These are phyloP conservation scores for Scytalidium lignicola DNA, from an alignment of 2,329 filamentous ascomycete species.

Conservation along the genomic window DNA sequence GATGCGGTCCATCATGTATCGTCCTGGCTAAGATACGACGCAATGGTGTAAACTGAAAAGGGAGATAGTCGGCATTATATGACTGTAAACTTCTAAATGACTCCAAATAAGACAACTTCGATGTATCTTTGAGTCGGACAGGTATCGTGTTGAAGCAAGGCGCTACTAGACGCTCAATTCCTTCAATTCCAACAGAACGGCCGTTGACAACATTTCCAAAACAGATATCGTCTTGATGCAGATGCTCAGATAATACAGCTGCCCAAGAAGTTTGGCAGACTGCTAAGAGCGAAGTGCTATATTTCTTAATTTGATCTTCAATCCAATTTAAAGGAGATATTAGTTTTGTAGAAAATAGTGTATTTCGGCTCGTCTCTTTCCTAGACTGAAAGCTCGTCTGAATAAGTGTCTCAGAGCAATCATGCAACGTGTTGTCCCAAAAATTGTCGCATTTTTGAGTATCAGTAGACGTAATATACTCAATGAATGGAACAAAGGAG, in stretches of 20 bases:
- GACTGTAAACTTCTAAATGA: conserved; percentile 25
- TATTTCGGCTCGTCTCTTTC: conserved; percentile 1
- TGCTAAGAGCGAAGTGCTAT: conserved; percentile 59
- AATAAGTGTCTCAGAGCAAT: conserved; percentile 36
- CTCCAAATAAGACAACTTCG: conserved; percentile 35
- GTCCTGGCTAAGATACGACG: conserved; percentile 60
- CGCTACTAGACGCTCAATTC: conserved; percentile 68
- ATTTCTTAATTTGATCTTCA: conserved; percentile 42
- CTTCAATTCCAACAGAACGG: conserved; percentile 60
- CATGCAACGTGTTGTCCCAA: conserved; percentile 56
- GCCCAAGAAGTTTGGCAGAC: conserved; percentile 71
- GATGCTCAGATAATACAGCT: conserved; percentile 52
- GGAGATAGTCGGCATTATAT: conserved; percentile 55
- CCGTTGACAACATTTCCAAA: conserved; percentile 86
- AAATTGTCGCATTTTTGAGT: conserved; percentile 51
- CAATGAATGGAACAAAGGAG: conserved; percentile 60
- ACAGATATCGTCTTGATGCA: conserved; percentile 61
- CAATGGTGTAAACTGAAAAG: conserved; percentile 70
- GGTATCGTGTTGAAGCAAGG: conserved; percentile 92
- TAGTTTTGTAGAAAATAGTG: neutral
- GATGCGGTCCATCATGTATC: conserved; percentile 38
- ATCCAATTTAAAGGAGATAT: conserved; percentile 28
- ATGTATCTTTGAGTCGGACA: conserved; percentile 56
- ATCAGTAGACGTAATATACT: conserved; percentile 46
- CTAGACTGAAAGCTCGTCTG: neutral